Conservation (phyloP, 805 yeast genomes). For the Peterozyma toletana region DNA sequence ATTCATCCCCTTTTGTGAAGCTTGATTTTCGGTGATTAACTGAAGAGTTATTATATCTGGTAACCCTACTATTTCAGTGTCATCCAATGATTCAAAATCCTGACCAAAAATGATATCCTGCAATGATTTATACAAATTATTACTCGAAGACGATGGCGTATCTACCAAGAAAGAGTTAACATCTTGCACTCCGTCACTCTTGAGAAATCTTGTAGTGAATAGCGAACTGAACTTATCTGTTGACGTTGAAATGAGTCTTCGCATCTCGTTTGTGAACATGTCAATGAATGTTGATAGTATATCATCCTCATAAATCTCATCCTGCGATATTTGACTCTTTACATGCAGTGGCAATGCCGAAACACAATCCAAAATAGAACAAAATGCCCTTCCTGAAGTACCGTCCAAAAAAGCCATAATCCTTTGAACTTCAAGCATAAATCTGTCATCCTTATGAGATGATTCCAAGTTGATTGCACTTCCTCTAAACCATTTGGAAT, state of each 20-base stretch:
- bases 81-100: conserved; percentile 15
- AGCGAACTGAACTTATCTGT: no score
- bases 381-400: conserved; percentile 27
- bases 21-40: conserved; percentile 20
- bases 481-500: conserved; percentile 33
- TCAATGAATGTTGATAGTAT: conserved; percentile 16
- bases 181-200: no score
- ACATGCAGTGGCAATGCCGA: conserved; percentile 19
- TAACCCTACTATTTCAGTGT: conserved; percentile 15
- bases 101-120: conserved; percentile 24
- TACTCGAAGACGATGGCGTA: conserved; percentile 1
- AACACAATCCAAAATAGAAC: conserved; percentile 26
- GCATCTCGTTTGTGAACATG: no score
- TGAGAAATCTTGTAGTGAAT: no score
- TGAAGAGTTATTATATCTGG: conserved; percentile 28
- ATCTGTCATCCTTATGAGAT: conserved; percentile 16
- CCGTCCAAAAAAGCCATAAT: conserved; percentile 28
- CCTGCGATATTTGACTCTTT: conserved; percentile 13
- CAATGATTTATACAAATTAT: conserved; percentile 24
- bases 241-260: no score
- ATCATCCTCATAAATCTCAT: conserved; percentile 20
- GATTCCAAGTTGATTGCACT: conserved; percentile 14
- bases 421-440: conserved; percentile 30
- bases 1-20: conserved; percentile 15
- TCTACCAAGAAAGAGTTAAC: no score